Evolutionary conservation across 345 rosid species (phyloP).

Genomic region (Sonneratia caseolaris): DNA sequence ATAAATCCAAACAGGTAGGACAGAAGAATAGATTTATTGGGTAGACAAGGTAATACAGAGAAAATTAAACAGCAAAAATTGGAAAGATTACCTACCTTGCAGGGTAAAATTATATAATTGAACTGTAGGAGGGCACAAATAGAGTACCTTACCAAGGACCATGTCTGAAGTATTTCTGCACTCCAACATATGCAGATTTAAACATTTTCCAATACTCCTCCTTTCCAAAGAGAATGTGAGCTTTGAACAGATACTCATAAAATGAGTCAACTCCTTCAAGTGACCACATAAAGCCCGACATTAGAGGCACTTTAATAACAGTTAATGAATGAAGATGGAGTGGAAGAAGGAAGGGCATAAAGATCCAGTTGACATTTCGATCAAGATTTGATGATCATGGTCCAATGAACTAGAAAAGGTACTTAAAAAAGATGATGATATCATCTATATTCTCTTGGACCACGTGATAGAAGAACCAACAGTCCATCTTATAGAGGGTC

Average conservation of each 20-base stretch:
- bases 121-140: background rate
- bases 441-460: background rate
- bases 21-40: background rate
- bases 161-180: conserved; percentile 84
- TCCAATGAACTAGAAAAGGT: background rate
- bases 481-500: background rate
- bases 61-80: background rate
- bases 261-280: conserved; percentile 90
- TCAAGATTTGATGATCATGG: background rate
- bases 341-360: background rate
- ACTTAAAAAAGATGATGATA: background rate
- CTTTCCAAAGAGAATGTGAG: conserved; percentile 88
- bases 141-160: conserved; percentile 71
- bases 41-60: background rate
- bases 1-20: background rate
- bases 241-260: conserved; percentile 89
- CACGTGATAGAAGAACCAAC: background rate
- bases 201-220: conserved; percentile 97
- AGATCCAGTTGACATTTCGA: conserved; percentile 1
- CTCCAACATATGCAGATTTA: conserved; percentile 81
- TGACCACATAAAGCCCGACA: conserved; percentile 16
- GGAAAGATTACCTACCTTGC: background rate
- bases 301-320: conserved; percentile 18
- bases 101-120: background rate
- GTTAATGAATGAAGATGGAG: background rate